Evolutionary conservation across 2,329 filamentous ascomycete genomes (phyloP), one percentile per base, ranked within the genome.

Genomic region (Fusarium sp.): DNA sequence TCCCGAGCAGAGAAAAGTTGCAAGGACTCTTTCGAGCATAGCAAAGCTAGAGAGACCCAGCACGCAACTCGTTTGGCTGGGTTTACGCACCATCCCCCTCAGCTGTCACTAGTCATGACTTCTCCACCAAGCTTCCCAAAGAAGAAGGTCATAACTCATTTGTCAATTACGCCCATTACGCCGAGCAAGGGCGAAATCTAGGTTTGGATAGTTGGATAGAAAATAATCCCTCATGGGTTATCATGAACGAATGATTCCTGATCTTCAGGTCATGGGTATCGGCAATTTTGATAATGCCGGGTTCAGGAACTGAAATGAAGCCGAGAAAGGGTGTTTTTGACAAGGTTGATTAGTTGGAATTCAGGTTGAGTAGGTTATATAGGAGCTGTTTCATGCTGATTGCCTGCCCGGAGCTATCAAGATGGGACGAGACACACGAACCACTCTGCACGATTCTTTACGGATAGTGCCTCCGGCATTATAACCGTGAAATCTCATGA

Each of bases 51-150:
- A 7, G n/a, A 45, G 13, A 45, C 13, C 11, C 3, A 45, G 2
- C 11, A 45, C 6, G 40, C 20, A 13, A 20, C 6, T 38, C 37
- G 9, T 13, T 22, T 45, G 40, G 20, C 40, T 13, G 38, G n/a
- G 11, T 4, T 31, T 10, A 31, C 29, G 9, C 29, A 31, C 29
- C 29, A 31, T 34, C 11, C n/a, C 37, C 37, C 37, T 38, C 18
- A 38, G 18, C 9, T n/a, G 18, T 38, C 37, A 38, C 16, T 52
- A 35, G 31, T 37, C 52, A 57, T 11, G n/a, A 56, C 61, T 47
- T 56, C 63, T 18, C 56, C 69, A 42, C 22, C 37, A 57, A 72
- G 60, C 66, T 74, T 72, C 72, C 72, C 69, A 69, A 69, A 60
- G 7, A 16, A 64, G 64, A 50, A 50, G 45, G 45, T 18, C 37